phyloP scores from a whole-genome alignment of 805 yeast species.

The Zygosaccharomyces rouxii region DNA sequence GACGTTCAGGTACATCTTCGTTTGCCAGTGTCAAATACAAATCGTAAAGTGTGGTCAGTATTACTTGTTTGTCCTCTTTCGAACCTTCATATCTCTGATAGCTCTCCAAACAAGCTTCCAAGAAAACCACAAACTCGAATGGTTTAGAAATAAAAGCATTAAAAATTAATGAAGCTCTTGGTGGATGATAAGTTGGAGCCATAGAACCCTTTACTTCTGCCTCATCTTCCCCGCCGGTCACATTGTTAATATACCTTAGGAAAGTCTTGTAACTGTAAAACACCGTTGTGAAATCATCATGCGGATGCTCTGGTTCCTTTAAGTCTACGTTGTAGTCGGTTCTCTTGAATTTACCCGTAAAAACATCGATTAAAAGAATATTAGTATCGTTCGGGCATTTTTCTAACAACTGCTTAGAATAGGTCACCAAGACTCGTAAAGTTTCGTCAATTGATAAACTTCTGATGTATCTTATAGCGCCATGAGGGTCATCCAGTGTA shows the following conservation, averaged over 20 bases:
- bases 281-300: conserved; percentile 28
- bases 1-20: conserved; percentile 35
- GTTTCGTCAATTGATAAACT: conserved; percentile 74
- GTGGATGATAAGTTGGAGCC: conserved; percentile 80
- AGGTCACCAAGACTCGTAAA: conserved; percentile 61
- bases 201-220: conserved; percentile 2
- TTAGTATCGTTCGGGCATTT: conserved; percentile 76
- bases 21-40: conserved; percentile 64
- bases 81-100: conserved; percentile 72
- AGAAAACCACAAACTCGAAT: conserved; percentile 80
- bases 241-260: conserved; percentile 47
- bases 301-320: conserved; percentile 4
- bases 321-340: conserved; percentile 18
- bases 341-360: conserved; percentile 77
- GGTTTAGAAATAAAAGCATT: conserved; percentile 84
- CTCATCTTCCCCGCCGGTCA: conserved; percentile 21
- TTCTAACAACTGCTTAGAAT: conserved; percentile 61
- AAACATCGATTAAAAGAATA: conserved; percentile 73
- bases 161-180: conserved; percentile 81
- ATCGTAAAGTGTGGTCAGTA: conserved; percentile 76
- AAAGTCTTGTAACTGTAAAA: conserved; percentile 56
- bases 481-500: conserved; percentile 56
- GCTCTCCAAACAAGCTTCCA: conserved; percentile 84
- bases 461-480: conserved; percentile 60
- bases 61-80: conserved; percentile 61